Percentiles rank a stretch among this genome's conserved stretches.
These are phyloP conservation scores for Pseudonectria buxi DNA, from an alignment of 2,329 filamentous ascomycete species.

Conservation along the genomic window DNA sequence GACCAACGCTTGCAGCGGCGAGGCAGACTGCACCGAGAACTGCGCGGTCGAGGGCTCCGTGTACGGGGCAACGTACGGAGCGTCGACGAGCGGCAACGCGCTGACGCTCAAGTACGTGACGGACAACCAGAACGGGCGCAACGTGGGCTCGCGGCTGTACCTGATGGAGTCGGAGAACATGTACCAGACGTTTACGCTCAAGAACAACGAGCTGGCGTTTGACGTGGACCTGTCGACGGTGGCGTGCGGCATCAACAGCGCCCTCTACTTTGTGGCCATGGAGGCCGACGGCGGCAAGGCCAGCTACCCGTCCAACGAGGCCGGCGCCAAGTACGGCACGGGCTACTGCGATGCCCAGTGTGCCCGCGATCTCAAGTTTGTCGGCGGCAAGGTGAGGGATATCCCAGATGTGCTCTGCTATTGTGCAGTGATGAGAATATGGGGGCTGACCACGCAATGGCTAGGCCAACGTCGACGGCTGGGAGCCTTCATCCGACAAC, in stretches of 20 bases:
- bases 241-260: conserved; percentile 62
- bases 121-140: conserved; percentile 35
- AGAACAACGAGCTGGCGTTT: conserved; percentile 57
- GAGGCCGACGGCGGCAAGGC: conserved; percentile 53
- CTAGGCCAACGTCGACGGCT: conserved; percentile 16
- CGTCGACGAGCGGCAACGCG: conserved; percentile 37
- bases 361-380: conserved; percentile 39
- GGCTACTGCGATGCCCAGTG: conserved; percentile 61
- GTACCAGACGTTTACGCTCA: conserved; percentile 55
- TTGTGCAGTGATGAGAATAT: too few relatives aligned
- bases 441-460: neutral
- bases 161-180: conserved; percentile 45
- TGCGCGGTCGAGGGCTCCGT: conserved; percentile 42
- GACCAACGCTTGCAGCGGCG: conserved; percentile 30
- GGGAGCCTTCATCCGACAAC: neutral
- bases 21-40: conserved; percentile 35
- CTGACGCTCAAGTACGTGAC: conserved; percentile 46
- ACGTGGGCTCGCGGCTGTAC: conserved; percentile 42
- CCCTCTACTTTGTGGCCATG: conserved; percentile 53
- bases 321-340: conserved; percentile 53
- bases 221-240: conserved; percentile 59
- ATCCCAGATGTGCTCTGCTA: too few relatives aligned
- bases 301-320: conserved; percentile 38
- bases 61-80: conserved; percentile 39
- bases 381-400: conserved; percentile 39